Evolutionary conservation across 192 early-diverging fungal genomes (phyloP), one percentile per base, ranked within the genome.

Genomic region (Podila minutissima): DNA sequence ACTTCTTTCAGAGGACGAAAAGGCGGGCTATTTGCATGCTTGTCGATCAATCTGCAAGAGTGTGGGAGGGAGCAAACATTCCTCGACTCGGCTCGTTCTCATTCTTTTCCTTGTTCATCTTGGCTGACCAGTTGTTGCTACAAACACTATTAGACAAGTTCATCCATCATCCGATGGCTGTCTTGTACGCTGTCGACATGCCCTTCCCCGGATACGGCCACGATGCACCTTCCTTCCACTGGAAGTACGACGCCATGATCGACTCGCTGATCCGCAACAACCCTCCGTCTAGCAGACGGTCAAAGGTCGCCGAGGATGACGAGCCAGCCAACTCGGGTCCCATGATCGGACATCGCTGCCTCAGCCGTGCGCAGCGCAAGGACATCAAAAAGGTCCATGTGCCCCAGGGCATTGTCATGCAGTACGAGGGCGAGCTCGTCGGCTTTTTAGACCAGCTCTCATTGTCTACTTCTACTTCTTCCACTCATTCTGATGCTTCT

Each of bases 361-460:
- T 86, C 33, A 72, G 75, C 19, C 75, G 84, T 46, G 69, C 79
- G 20, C 72, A 83, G 22, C 76, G 86, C 6, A 81, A 84, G 37
- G 73, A 87, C 50, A 75, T 89, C n/a, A 87, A 84, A 46, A 84
- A 79, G 59, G 66, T 76, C 15, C 86, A 89, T 71, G 76, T 88
- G 13, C 86, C 88, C n/a, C 58, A 86, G 63, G 83, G 85, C 0
- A 48, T 87, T 31, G 82, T 89, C 15, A 71, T 74, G 37, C 82
- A 74, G 24, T 89, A 84, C 33, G 88, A 89, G 32, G 78, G 82
- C 0, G 69, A 86, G 59, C 58, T 89, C 33, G 67, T 85, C 28
- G 59, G 73, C 32, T 89, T 88, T 62, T 76, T 86, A 71, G 73
- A 85, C 28, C 79, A 69, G 31, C 59, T 83, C n/a, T 71, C 81